Evolutionary conservation across 2,329 filamentous ascomycete species (phyloP).

Genomic region (Aureobasidium namibiae): DNA sequence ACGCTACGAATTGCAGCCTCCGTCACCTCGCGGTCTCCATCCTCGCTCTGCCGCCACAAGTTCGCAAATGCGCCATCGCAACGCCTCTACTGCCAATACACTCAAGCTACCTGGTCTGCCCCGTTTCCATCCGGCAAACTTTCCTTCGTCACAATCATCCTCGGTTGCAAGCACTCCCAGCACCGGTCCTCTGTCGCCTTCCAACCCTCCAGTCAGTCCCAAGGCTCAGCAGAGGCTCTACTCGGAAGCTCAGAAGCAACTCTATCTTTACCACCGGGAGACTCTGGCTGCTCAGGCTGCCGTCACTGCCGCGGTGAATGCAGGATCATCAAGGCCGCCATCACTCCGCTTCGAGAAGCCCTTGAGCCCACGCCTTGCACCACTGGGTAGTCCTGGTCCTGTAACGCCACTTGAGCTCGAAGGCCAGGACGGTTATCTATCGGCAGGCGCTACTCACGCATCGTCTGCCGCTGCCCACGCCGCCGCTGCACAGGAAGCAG

Average conservation of each 20-base stretch:
- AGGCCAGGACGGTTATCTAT: constrained; percentile 35
- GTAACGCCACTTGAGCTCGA: constrained; percentile 47
- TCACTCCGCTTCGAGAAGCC: constrained; percentile 28
- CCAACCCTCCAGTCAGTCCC: constrained; percentile 37
- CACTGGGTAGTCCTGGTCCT: constrained; percentile 43
- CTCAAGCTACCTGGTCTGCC: constrained; percentile 42
- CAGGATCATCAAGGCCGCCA: constrained; percentile 1
- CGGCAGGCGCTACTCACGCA: constrained; percentile 33
- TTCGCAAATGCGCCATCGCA: constrained; percentile 28
- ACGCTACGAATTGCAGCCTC: constrained; percentile 26
- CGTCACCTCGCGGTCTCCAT: constrained; percentile 20
- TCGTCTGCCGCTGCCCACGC: constrained; percentile 13
- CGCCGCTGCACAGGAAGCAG: constrained; percentile 7
- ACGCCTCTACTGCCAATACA: constrained; percentile 24
- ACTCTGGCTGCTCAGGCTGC: constrained; percentile 20
- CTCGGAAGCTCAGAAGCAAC: constrained; percentile 40
- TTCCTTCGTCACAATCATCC: constrained; percentile 27
- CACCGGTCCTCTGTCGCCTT: constrained; percentile 27
- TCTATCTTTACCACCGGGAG: constrained; percentile 42
- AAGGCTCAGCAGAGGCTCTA: constrained; percentile 35
- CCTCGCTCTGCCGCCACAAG: constrained; percentile 20
- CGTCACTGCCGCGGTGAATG: constrained; percentile 18
- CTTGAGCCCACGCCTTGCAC: constrained; percentile 40
- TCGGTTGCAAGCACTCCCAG: constrained; percentile 30
- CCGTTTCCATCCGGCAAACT: constrained; percentile 46